phyloP scores from a whole-genome alignment of 305 asterid genomes.

The Solanum hybrid region DNA sequence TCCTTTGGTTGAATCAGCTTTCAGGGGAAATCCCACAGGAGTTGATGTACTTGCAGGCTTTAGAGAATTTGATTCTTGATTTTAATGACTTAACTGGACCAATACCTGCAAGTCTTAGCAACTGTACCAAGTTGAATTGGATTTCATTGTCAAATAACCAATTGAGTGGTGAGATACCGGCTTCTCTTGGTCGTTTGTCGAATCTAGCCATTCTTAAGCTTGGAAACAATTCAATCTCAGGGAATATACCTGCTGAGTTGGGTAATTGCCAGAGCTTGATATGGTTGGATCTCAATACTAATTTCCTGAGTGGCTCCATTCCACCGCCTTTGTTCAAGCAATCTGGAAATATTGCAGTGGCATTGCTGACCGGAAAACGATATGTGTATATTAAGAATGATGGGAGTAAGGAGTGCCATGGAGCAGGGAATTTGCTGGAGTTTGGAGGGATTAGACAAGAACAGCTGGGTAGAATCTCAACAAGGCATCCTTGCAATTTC shows the following conservation, averaged over 20 bases:
- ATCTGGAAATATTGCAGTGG: slow-evolving; percentile 71
- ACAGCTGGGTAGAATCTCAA: slow-evolving; percentile 52
- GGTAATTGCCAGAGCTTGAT: slow-evolving; percentile 16
- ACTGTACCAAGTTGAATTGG: slow-evolving; percentile 52
- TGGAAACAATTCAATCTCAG: slow-evolving; percentile 33
- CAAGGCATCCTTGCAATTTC: slow-evolving; percentile 73
- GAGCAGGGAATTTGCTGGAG: slow-evolving; percentile 89
- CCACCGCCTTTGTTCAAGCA: slow-evolving; percentile 68
- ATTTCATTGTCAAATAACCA: slow-evolving; percentile 54
- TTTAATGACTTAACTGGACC: slow-evolving; percentile 51
- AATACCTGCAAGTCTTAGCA: slow-evolving; percentile 56
- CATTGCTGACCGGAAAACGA: slow-evolving; percentile 53
- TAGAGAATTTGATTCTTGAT: slow-evolving; percentile 61
- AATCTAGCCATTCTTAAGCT: slow-evolving; percentile 53
- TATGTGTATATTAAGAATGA: slow-evolving; percentile 72
- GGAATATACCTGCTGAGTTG: slow-evolving; percentile 15
- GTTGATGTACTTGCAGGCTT: slow-evolving; percentile 38
- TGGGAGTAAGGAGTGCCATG: slow-evolving; percentile 81
- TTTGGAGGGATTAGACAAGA: slow-evolving; percentile 73
- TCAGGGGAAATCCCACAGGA: slow-evolving; percentile 64
- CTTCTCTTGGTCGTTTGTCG: slow-evolving; percentile 41
- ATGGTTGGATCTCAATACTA: slow-evolving; percentile 13
- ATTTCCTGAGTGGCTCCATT: slow-evolving; percentile 31
- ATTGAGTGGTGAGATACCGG: slow-evolving; percentile 50
- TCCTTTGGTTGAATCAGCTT: slow-evolving; percentile 60